These are phyloP conservation scores for Discostella stelligera DNA, from an alignment of 352 stramenopile species.

Conservation along the genomic window DNA sequence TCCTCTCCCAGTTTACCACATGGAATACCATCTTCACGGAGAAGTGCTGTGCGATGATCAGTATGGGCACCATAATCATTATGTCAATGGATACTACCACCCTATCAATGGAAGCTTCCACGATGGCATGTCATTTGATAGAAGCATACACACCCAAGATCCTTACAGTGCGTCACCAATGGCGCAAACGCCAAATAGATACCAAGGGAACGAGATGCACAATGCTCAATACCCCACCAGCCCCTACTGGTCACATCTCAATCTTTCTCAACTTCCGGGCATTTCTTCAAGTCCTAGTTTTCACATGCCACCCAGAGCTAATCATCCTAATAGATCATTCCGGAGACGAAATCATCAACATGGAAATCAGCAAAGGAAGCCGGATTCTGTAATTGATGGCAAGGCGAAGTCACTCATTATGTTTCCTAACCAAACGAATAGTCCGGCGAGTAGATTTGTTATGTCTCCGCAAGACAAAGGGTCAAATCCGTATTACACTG, in stretches of 20 bases:
- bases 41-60: constrained; percentile 33
- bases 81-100: constrained; percentile 31
- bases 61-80: constrained; percentile 27
- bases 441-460: constrained; percentile 49
- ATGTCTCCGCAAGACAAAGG: constrained; percentile 55
- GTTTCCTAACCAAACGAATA: constrained; percentile 54
- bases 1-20: constrained; percentile 23
- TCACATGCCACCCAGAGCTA: constrained; percentile 31
- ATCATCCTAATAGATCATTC: constrained; percentile 24
- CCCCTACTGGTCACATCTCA: constrained; percentile 51
- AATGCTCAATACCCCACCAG: constrained; percentile 33
- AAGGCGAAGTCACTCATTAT: constrained; percentile 54
- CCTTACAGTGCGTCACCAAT: constrained; percentile 16
- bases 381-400: constrained; percentile 21
- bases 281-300: constrained; percentile 36
- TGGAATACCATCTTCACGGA: constrained; percentile 32
- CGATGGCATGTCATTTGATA: constrained; percentile 39
- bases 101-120: constrained; percentile 28
- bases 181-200: constrained; percentile 35
- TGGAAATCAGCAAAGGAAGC: constrained; percentile 9
- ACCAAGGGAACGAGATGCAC: constrained; percentile 16
- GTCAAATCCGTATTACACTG: constrained; percentile 40
- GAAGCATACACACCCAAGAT: constrained; percentile 33
- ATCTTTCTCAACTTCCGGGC: constrained; percentile 53
- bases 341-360: constrained; percentile 29